Evolutionary conservation across 2,329 filamentous ascomycete genomes (phyloP).

Genomic region (Cladosporium austrohemisphaericum): DNA sequence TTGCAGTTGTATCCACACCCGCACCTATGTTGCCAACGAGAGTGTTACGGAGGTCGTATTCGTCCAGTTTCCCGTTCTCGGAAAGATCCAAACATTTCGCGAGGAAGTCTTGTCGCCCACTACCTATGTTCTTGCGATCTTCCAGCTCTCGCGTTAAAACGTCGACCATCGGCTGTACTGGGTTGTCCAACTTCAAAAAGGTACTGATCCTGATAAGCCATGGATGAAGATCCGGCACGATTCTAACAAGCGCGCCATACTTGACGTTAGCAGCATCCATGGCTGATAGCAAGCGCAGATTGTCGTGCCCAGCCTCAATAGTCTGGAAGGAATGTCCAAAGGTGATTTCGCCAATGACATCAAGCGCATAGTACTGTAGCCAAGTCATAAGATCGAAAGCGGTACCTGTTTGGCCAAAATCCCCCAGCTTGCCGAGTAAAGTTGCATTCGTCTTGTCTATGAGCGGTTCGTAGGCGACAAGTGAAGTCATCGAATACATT

Average conservation of each 20-base stretch:
- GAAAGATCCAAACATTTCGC: constrained; percentile 27
- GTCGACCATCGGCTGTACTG: too few species aligned
- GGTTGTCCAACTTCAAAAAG: too few species aligned
- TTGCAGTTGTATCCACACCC: constrained; percentile 20
- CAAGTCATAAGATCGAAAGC: constrained; percentile 64
- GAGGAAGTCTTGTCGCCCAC: constrained; percentile 29
- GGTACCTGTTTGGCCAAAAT: constrained; percentile 51
- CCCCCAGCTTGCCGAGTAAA: constrained; percentile 56
- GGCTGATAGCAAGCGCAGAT: too few species aligned
- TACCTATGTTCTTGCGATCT: too few species aligned
- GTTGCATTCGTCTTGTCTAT: constrained; percentile 69
- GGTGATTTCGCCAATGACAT: constrained; percentile 61
- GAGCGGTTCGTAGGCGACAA: constrained; percentile 74
- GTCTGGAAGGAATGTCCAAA: too few species aligned
- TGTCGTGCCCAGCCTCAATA: constrained; percentile 17
- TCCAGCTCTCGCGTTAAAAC: too few species aligned
- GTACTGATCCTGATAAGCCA: too few species aligned
- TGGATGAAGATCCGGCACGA: too few species aligned
- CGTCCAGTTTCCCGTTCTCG: too few species aligned
- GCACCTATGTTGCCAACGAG: constrained; percentile 25
- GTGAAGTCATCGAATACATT: constrained; percentile 54
- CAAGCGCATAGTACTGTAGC: constrained; percentile 78
- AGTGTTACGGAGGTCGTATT: background rate
- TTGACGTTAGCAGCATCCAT: too few species aligned
- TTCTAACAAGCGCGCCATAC: too few species aligned